Base-by-base conservation (phyloP, 1,139 yeast genomes). In the Meyerozyma athensensis region DNA sequence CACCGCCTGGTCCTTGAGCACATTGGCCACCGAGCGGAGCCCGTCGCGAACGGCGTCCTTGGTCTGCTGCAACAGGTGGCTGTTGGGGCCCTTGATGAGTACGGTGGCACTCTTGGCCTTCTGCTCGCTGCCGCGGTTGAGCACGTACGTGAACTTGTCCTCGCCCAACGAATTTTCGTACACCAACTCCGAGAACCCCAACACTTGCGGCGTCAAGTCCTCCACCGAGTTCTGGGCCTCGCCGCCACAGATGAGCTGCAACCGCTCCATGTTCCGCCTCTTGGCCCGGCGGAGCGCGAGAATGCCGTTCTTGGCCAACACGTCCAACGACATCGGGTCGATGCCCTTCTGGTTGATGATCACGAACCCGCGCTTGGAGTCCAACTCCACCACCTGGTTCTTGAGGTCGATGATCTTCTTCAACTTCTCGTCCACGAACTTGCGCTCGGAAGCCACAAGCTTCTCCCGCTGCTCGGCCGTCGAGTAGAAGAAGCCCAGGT, bases 31-130 rank as follows among this genome's bases (percentile, higher is more conserved):
- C 3, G 97, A 89, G 53, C 98, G 80, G 43, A 94, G 72, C 26
- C 99, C 99, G 59, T 94, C 98, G 57, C 98, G 79, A 13, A 94
- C 89, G 0, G 98, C 97, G 58, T 94, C 98, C 59, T 90, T 89
- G 30, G 95, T 84, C 66, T 92, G 98, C 52, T 79, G 85, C 50
- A 94, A 77, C 34, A 89, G 77, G 60, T 92, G 95, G 48, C 80
- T 78, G 45, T 94, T 92, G 36, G 97, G 89, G 26, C 97, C 98
- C 63, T 87, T 87, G 56, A 94, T 90, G 46, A 94, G 72, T 43
- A 94, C 83, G 7, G 97, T 86, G 48, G 90, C 94, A 9, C 96
- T 79, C 64, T 86, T 86, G 42, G 98, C 97, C 59, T 76, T 80
- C 59, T 86, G 90, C 54, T 90, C 95, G 38, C 96, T 95, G n/a